Conservation (phyloP, 2,329 filamentous ascomycete genomes). For the Diaporthe caulivora region DNA sequence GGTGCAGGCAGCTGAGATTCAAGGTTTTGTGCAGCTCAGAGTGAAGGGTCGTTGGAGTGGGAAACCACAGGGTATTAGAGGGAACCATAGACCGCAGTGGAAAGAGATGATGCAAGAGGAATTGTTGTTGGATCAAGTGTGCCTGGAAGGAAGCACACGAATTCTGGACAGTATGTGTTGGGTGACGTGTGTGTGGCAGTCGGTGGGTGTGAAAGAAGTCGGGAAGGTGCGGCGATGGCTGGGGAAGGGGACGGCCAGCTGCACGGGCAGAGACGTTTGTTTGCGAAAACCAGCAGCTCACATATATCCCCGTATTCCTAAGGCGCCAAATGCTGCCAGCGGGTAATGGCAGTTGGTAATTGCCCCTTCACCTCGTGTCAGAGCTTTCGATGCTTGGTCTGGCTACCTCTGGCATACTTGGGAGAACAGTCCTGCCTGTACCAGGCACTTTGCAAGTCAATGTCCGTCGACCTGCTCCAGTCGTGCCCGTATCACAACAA, state of each 20-base stretch:
- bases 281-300: constrained; percentile 8
- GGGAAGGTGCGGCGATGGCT: not conserved
- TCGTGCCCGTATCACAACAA: not conserved
- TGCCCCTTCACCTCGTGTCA: not conserved
- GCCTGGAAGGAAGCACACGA: not conserved
- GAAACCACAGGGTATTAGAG: not conserved
- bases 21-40: not conserved
- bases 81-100: not conserved
- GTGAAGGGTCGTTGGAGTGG: not conserved
- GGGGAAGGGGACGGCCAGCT: not conserved
- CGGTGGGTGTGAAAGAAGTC: not conserved
- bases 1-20: not conserved
- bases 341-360: not conserved
- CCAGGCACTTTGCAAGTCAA: not conserved
- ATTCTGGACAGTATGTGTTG: not conserved
- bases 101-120: not conserved
- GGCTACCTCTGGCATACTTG: not conserved
- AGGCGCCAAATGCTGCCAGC: not conserved
- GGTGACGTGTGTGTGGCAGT: not conserved
- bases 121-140: not conserved
- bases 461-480: not conserved
- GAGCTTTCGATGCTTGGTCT: not conserved
- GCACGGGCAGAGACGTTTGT: not conserved
- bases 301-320: not conserved
- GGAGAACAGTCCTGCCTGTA: not conserved